Evolutionary conservation across 805 yeast genomes (phyloP), one percentile per base, ranked within the genome.

Genomic region (Metschnikowia koreensis): DNA sequence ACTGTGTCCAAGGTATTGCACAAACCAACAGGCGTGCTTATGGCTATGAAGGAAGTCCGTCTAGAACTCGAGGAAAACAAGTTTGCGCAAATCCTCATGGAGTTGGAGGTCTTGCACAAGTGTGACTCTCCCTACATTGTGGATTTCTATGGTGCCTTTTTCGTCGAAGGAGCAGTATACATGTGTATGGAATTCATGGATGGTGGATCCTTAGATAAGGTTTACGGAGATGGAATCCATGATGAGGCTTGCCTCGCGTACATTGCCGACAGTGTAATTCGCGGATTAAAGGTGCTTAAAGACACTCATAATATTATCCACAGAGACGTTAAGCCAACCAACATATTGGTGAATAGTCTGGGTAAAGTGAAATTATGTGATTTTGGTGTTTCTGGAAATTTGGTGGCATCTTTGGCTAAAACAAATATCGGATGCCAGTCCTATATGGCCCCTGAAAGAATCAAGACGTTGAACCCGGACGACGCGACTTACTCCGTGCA

Each of bases 181-280:
- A 90, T 93, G 89, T 94, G 98, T 71, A 93, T 93, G 81, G 99
- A 93, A 71, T 89, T 84, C 67, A 93, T 93, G 99, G 96, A 90
- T 67, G 97, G 97, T 44, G 97, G 97, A 0, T 89, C 97, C 0
- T 72, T 93, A 53, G 97, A 93, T 69, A 89, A 87, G 64, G 77
- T 92, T 13, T 93, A 91, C 68, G 86, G 83, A 3, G 66, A 67
- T 29, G 78, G 79, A 3, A 65, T 74, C 13, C 75, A 87, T 33
- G 87, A 85, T 56, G 99, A 93, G 66, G 81, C 83, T 7, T 86
- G 86, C 56, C 73, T 93, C 52, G 96, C 96, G 2, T 82, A 80
- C 60, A 86, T 92, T 43, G 81, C 96, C 4, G 86, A 86, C 59
- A 78, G 87, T 47, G 96, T 91, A 7, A 87, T 91, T 7, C 69